Evolutionary conservation across 2,329 filamentous ascomycete species (phyloP).

Genomic region (Ophiocordyceps unilateralis): DNA sequence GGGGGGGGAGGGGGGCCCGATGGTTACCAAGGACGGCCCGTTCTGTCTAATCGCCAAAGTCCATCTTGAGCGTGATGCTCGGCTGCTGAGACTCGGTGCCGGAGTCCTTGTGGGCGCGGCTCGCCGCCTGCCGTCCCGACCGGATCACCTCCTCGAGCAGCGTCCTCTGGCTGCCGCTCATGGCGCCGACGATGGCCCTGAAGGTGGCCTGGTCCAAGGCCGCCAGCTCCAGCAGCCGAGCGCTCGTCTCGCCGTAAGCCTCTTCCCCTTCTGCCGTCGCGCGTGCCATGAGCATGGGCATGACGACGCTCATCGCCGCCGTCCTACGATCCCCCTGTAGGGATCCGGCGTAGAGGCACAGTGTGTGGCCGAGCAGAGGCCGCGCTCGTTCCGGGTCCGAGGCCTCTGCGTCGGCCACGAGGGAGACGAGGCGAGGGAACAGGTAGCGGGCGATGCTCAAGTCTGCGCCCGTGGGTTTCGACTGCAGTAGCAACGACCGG

Average conservation of each 20-base stretch:
- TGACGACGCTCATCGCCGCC: conserved; percentile 55
- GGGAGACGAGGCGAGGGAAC: conserved; percentile 57
- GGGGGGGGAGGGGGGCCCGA: too few relatives aligned
- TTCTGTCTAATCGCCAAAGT: conserved; percentile 62
- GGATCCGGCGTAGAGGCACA: conserved; percentile 51
- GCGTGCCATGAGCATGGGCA: conserved; percentile 59
- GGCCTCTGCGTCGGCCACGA: conserved; percentile 50
- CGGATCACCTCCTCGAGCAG: conserved; percentile 72
- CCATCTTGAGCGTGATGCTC: conserved; percentile 86
- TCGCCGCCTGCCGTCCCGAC: conserved; percentile 34
- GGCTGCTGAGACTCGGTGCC: conserved; percentile 41
- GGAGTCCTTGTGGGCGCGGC: conserved; percentile 20
- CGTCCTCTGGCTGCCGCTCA: conserved; percentile 52
- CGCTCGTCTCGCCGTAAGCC: conserved; percentile 56
- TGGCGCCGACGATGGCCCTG: conserved; percentile 50
- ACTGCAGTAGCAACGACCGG: conserved; percentile 60
- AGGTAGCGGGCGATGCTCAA: conserved; percentile 59
- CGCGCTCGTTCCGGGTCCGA: conserved; percentile 71
- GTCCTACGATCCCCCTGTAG: conserved; percentile 27
- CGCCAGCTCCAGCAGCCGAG: conserved; percentile 64
- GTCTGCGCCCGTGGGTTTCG: conserved; percentile 45
- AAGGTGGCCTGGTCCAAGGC: conserved; percentile 58
- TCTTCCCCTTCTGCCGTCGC: conserved; percentile 45
- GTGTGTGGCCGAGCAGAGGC: conserved; percentile 50
- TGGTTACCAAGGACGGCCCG: too few relatives aligned